Base-by-base conservation (phyloP, 2,329 filamentous ascomycete genomes). In the Xylaria sp. region DNA sequence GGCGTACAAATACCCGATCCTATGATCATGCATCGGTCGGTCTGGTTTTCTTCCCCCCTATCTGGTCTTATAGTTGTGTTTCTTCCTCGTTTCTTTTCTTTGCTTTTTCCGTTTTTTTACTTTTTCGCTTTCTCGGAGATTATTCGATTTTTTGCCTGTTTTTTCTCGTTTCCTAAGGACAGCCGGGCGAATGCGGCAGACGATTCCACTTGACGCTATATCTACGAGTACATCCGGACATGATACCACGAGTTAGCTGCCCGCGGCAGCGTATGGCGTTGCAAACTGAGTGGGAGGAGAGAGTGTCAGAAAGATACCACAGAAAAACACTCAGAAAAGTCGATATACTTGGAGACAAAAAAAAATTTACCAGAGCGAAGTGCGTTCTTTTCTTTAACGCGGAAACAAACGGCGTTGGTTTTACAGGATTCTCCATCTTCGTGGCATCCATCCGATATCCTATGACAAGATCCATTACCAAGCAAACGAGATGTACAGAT, bases 1-100 rank as follows among this genome's bases (percentile, higher is more conserved):
- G 78, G 81, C 78, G 81, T 77, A 78, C 77, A 78, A 74, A 82
- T 82, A 80, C 78, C 78, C 76, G 70, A 74, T 74, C 63, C 61
- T 61, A 56, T 65, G 64, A 66, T 64, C 62, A 66, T 74, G 74
- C 75, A 77, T 79, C 72, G 75, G 74, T 79, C 74, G 75, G 74
- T 70, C 72, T 65, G 68, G 66, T 63, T 66, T 68, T 67, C 66
- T 64, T 44, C 55, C 24, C 18, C 42, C 26, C 41, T 50, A 43
- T 47, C 22, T 58, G 54, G 38, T 34, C 55, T 52, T 58, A 53
- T 64, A 65, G 59, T 64, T 65, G 57, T 65, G 60, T 61, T 58
- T 70, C 69, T 55, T 38, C 16, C 54, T 26, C 18, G 47, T 61
- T 57, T 49, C 42, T 59, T 53, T 49, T 45, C 62, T 53, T 58